Evolutionary conservation across 2,329 filamentous ascomycete species (phyloP).

Genomic region (Lecanoromycetidae sp.): DNA sequence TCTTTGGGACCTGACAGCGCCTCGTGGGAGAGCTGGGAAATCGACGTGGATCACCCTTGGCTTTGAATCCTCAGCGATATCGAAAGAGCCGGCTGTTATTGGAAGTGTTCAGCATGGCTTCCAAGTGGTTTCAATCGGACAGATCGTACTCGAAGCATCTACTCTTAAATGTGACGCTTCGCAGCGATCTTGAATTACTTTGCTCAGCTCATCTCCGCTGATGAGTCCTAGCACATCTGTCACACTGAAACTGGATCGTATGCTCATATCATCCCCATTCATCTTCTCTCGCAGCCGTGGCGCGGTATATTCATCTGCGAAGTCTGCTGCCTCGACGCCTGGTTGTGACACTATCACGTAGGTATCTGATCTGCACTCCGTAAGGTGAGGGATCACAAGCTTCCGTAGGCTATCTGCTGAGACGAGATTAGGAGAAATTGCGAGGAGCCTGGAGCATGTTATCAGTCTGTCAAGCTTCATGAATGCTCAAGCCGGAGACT

Average conservation of each 20-base stretch:
- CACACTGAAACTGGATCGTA: slow-evolving; percentile 41
- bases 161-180: slow-evolving; percentile 32
- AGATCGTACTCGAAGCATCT: slow-evolving; percentile 29
- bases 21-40: slow-evolving; percentile 32
- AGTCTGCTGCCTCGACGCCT: slow-evolving; percentile 58
- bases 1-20: slow-evolving; percentile 27
- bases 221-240: slow-evolving; percentile 42
- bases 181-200: slow-evolving; percentile 37
- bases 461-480: slow-evolving; percentile 1
- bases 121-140: not conserved
- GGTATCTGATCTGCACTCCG: slow-evolving; percentile 56
- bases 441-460: slow-evolving; percentile 26
- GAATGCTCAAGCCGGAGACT: slow-evolving; percentile 22
- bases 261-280: slow-evolving; percentile 37
- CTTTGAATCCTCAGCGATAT: slow-evolving; percentile 26
- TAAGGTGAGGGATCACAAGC: slow-evolving; percentile 39
- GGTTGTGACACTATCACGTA: slow-evolving; percentile 73
- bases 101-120: not conserved
- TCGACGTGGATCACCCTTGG: slow-evolving; percentile 35
- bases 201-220: slow-evolving; percentile 32
- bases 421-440: slow-evolving; percentile 32
- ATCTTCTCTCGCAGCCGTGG: slow-evolving; percentile 44
- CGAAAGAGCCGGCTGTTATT: slow-evolving; percentile 29
- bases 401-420: slow-evolving; percentile 32
- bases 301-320: slow-evolving; percentile 41